Evolutionary conservation across 345 rosid genomes (phyloP).

Genomic region (Boechera retrofracta): DNA sequence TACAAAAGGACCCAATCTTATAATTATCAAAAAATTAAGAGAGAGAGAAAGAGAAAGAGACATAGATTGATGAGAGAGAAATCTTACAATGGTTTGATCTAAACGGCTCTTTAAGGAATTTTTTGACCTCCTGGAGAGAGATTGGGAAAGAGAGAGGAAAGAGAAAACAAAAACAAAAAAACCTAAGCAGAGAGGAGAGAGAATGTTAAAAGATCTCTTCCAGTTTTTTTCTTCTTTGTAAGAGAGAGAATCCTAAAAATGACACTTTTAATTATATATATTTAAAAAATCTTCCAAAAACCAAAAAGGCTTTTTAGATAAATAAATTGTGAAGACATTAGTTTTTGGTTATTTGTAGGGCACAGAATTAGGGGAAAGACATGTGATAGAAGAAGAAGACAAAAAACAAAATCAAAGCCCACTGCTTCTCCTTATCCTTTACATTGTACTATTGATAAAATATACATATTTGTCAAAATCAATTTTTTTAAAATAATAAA

Average conservation of each 20-base stretch:
- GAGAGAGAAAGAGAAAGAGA: constrained; percentile 38
- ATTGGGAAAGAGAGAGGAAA: constrained; percentile 40
- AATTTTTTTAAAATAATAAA: too few relatives aligned
- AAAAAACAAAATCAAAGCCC: constrained; percentile 26
- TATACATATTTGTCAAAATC: not conserved
- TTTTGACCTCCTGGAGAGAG: constrained; percentile 66
- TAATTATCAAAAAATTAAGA: constrained; percentile 48
- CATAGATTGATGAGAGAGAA: constrained; percentile 67
- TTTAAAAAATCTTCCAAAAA: not conserved
- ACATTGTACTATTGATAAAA: not conserved
- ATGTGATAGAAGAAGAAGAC: constrained; percentile 2
- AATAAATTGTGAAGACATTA: not conserved
- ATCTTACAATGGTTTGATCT: constrained; percentile 72
- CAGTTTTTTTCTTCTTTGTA: not conserved
- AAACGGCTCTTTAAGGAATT: constrained; percentile 86
- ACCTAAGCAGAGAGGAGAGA: constrained; percentile 39
- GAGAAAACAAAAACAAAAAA: too few relatives aligned
- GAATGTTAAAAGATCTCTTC: constrained; percentile 46
- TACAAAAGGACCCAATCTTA: constrained; percentile 49
- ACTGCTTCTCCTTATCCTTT: not conserved
- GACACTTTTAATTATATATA: not conserved
- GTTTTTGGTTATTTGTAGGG: constrained; percentile 24
- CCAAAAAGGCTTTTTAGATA: not conserved
- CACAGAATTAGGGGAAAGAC: not conserved
- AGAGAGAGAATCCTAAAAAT: constrained; percentile 15